Conservation (phyloP, 2,329 filamentous ascomycete species). For the Colletotrichum sansevieriae region DNA sequence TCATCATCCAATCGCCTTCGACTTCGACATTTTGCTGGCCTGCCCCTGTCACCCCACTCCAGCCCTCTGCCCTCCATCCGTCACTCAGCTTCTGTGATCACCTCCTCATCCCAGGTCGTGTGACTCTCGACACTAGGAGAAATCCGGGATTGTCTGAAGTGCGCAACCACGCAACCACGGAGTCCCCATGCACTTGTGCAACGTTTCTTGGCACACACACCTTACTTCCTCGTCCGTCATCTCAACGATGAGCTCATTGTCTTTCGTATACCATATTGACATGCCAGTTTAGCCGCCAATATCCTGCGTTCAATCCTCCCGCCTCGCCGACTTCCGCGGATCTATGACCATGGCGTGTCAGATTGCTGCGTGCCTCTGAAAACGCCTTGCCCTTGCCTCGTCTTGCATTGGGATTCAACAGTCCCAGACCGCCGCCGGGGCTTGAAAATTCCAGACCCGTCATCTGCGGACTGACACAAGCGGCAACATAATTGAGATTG, state of each 20-base stretch:
- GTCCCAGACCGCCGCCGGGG: not conserved
- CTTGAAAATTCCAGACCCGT: no score
- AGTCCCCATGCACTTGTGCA: slow-evolving; percentile 36
- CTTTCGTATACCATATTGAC: slow-evolving; percentile 20
- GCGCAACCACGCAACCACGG: slow-evolving; percentile 34
- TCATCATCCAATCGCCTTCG: slow-evolving; percentile 5
- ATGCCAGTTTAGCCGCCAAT: slow-evolving; percentile 1
- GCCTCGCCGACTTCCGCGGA: slow-evolving; percentile 21
- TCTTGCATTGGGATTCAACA: not conserved
- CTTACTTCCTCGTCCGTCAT: slow-evolving; percentile 25
- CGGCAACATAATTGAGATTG: not conserved
- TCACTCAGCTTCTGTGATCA: slow-evolving; percentile 21
- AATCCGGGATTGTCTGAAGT: slow-evolving; percentile 37
- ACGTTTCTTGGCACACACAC: slow-evolving; percentile 37
- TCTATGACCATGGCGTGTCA: not conserved
- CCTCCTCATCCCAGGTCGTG: slow-evolving; percentile 31
- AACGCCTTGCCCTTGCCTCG: not conserved
- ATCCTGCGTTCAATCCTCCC: not conserved
- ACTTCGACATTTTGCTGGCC: not conserved
- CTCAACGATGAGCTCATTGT: slow-evolving; percentile 36
- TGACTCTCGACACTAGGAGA: slow-evolving; percentile 36
- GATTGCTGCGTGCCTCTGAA: no score
- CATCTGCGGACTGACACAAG: slow-evolving; percentile 6
- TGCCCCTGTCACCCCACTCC: slow-evolving; percentile 6
- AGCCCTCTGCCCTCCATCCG: slow-evolving; percentile 4